phyloP scores from a whole-genome alignment of 2,329 filamentous ascomycete genomes.

The Aureobasidium namibiae region DNA sequence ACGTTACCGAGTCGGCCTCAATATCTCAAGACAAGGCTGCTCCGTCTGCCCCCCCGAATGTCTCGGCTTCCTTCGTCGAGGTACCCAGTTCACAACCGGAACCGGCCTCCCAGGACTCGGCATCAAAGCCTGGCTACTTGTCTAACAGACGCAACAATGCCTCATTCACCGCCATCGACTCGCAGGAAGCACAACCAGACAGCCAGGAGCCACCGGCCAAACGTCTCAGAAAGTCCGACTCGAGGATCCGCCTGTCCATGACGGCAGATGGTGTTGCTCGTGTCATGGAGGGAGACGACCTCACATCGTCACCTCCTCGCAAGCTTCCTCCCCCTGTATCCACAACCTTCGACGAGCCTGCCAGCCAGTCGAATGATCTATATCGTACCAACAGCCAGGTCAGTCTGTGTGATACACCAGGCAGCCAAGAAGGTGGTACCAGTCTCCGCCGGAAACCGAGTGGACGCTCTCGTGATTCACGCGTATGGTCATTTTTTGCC shows the following conservation, averaged over 20 bases:
- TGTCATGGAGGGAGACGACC: conserved; percentile 60
- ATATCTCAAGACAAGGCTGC: background rate
- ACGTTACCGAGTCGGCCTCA: background rate
- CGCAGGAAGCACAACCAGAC: background rate
- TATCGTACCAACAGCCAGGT: conserved; percentile 66
- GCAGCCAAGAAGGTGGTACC: conserved; percentile 4
- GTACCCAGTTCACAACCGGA: conserved; percentile 10
- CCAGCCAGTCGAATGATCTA: conserved; percentile 41
- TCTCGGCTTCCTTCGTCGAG: background rate
- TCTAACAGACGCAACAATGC: conserved; percentile 39
- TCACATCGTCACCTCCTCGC: conserved; percentile 57
- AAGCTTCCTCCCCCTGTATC: conserved; percentile 35
- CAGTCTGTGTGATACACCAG: conserved; percentile 27
- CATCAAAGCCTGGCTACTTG: conserved; percentile 28
- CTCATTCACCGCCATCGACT: conserved; percentile 24
- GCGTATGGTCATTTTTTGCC: conserved; percentile 86
- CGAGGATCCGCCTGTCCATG: conserved; percentile 67
- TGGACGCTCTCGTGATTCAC: conserved; percentile 69
- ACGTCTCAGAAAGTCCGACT: conserved; percentile 27
- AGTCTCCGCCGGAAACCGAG: conserved; percentile 39
- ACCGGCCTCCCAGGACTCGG: conserved; percentile 10
- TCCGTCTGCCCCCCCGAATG: conserved; percentile 1
- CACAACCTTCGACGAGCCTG: conserved; percentile 1
- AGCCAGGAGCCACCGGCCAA: background rate
- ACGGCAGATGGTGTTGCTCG: conserved; percentile 89